Percentiles rank a stretch among this genome's conserved stretches.
Conservation (phyloP, 2,329 filamentous ascomycete genomes). For the Penicillium sp. region DNA sequence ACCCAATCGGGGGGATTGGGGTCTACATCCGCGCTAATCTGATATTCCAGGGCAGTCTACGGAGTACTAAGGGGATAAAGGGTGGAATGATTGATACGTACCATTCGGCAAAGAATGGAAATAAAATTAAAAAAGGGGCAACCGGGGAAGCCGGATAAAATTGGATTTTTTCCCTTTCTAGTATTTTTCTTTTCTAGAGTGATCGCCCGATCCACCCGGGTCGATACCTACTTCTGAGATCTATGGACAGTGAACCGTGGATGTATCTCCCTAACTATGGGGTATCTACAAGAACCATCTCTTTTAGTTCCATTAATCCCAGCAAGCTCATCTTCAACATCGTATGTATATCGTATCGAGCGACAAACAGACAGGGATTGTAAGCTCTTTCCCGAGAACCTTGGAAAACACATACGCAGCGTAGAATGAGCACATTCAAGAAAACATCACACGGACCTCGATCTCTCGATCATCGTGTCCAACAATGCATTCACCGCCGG, state of each 20-base stretch:
- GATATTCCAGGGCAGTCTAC: slow-evolving; percentile 7
- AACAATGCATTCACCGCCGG: slow-evolving; percentile 14
- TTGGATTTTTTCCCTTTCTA: slow-evolving; percentile 6
- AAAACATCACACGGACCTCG: neutral
- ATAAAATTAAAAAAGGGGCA: slow-evolving; percentile 1
- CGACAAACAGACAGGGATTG: neutral
- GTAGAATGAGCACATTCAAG: neutral
- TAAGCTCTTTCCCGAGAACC: no score
- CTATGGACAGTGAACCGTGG: neutral
- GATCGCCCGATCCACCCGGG: slow-evolving; percentile 18
- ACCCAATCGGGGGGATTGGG: slow-evolving; percentile 23
- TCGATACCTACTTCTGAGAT: slow-evolving; percentile 11
- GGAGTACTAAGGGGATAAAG: neutral
- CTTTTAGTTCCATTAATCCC: neutral
- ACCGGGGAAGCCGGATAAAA: slow-evolving; percentile 14
- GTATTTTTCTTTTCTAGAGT: neutral
- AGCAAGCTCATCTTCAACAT: neutral
- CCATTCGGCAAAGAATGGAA: neutral
- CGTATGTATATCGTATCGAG: no score
- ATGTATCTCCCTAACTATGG: neutral
- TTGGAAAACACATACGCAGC: neutral
- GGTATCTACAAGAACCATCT: neutral
- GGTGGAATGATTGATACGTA: neutral
- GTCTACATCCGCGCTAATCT: slow-evolving; percentile 23
- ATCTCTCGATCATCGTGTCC: neutral